Evolutionary conservation across 1,284 basidiomycete species (phyloP).

Genomic region (Ganoderma lucidum): DNA sequence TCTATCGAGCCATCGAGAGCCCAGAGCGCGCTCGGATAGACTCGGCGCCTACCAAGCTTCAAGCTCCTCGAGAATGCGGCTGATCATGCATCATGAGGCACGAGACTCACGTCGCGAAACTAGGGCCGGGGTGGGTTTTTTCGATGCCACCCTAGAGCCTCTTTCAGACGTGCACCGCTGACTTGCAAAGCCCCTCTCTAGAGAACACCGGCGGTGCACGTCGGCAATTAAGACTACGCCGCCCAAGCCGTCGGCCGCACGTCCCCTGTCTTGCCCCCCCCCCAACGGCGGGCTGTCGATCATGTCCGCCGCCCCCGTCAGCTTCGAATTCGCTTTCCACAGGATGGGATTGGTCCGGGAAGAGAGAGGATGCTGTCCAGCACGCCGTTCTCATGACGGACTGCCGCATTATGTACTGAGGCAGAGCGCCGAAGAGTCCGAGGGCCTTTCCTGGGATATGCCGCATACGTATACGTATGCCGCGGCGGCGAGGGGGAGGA

Average conservation of each 20-base stretch:
- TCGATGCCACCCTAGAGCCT: not conserved
- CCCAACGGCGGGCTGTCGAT: not conserved
- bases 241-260: not conserved
- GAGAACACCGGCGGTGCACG: not conserved
- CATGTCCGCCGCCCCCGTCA: slow-evolving; percentile 2
- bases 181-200: not conserved
- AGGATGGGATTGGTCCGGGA: not conserved
- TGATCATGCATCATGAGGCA: not conserved
- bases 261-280: not conserved
- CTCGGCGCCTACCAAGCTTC: not conserved
- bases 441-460: not conserved
- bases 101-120: not conserved
- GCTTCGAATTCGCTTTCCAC: not conserved
- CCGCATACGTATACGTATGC: no score
- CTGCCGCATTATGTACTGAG: not conserved
- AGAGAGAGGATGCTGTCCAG: not conserved
- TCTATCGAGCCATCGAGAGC: not conserved
- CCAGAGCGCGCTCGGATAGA: not conserved
- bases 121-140: not conserved
- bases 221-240: not conserved
- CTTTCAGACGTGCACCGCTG: not conserved
- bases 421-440: not conserved
- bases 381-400: not conserved
- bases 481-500: no score
- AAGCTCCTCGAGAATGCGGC: not conserved